Base-by-base conservation (phyloP, 768 basidiomycete genomes). In the Termitomyces sp. region DNA sequence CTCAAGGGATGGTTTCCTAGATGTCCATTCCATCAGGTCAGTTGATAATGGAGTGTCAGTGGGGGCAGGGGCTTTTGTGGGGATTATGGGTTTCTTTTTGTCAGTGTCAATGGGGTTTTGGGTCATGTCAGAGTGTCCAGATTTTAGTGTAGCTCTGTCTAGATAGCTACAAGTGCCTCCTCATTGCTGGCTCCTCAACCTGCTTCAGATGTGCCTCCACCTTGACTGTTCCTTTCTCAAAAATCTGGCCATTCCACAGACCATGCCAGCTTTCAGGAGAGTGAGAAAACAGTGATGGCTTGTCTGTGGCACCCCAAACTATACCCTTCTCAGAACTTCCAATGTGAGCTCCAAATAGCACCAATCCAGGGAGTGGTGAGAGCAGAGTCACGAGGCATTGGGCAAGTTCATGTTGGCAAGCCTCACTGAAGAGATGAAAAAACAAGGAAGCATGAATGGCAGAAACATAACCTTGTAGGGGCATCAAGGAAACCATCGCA, bases 381-480 rank as follows among this genome's bases (percentile, higher is more conserved):
- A 81, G 70, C 5, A 82, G 64, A 8, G 68, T 68, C 1, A 74
- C 78, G 27, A 82, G 63, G 8, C 68, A 65, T 17, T 64, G 67
- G 2, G 76, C 81, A 47, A 83, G 67, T 35, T 72, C 61, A 10
- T 66, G 56, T 59, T 83, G 81, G 28, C 67, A 51, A 17, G 59
- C 68, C 44, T 71, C 69, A 53, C 63, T 57, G 64, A 84, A 84
- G 30, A 83, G 73, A 59, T 82, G 82, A 60, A 86, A 84, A 65
- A 85, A 70, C 6, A 76, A 67, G 12, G 76, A 70, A 2, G 77
- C 76, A 61, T 82, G 77, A 19, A 85, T 79, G 5, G 68, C 77
- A 11, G 79, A 74, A 39, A 82, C 66, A 23, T 70, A 75, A 3
- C 80, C 78, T 46, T 63, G 74, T 9, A 83, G 68, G 6, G 76